A percentile compares a stretch with the other conserved stretches of the same genome.
phyloP scores from a whole-genome alignment of 192 early-diverging fungal species.

The Gaertneriomyces semiglobifer region DNA sequence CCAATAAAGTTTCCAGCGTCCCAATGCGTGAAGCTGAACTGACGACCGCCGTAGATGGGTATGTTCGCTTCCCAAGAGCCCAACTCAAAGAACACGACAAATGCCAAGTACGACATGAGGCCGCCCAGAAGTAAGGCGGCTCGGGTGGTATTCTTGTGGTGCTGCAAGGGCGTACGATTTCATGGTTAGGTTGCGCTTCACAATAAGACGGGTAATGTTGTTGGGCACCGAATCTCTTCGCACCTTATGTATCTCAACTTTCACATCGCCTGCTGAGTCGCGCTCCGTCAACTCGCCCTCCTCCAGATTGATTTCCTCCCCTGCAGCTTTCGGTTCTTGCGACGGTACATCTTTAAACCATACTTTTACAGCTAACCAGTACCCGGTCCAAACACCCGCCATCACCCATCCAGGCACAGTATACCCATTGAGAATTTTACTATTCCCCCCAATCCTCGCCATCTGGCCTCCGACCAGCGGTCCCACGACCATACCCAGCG shows the following conservation, averaged over 20 bases:
- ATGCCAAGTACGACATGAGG: conserved; percentile 1
- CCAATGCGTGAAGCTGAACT: not conserved
- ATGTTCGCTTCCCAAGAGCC: not conserved
- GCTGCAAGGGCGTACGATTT: too few species aligned
- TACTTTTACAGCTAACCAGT: not conserved
- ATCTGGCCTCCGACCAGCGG: not conserved
- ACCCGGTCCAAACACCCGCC: not conserved
- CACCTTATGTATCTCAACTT: too few species aligned
- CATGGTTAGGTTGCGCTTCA: too few species aligned
- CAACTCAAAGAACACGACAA: not conserved
- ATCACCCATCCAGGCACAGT: not conserved
- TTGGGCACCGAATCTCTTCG: too few species aligned
- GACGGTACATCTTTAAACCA: not conserved
- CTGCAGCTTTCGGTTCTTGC: too few species aligned
- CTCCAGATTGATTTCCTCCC: too few species aligned
- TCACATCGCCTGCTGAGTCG: too few species aligned
- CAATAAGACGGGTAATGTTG: too few species aligned
- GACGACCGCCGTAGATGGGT: not conserved
- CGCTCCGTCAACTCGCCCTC: too few species aligned
- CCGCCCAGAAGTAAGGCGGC: not conserved
- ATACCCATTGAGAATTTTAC: not conserved
- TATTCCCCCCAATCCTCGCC: not conserved
- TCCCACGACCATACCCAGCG: not conserved
- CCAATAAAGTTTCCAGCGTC: not conserved
- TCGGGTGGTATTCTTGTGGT: not conserved